phyloP scores from a whole-genome alignment of 2,329 filamentous ascomycete genomes.

The Elsinoe arachidis region DNA sequence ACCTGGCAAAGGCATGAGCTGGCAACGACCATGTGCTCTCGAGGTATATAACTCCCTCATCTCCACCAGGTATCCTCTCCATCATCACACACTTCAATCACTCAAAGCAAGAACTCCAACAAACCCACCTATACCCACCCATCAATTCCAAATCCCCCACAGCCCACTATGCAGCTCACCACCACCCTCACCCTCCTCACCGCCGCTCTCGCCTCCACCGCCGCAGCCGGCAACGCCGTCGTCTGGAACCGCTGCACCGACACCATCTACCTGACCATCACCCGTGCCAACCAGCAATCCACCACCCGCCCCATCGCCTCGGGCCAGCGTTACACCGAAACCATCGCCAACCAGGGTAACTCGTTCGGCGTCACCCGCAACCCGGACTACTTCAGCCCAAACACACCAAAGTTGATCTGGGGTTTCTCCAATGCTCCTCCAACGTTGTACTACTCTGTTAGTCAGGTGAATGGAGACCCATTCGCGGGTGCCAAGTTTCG shows the following conservation, averaged over 20 bases:
- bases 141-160: background rate
- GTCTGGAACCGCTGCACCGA: slow-evolving; percentile 24
- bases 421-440: slow-evolving; percentile 19
- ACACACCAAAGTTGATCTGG: slow-evolving; percentile 22
- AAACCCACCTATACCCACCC: background rate
- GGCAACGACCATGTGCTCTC: no score
- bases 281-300: slow-evolving; percentile 18
- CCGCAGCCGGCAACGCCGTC: slow-evolving; percentile 15
- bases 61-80: slow-evolving; percentile 2
- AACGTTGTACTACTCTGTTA: slow-evolving; percentile 24
- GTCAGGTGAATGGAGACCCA: slow-evolving; percentile 22
- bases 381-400: slow-evolving; percentile 20
- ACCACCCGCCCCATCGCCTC: slow-evolving; percentile 17
- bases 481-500: slow-evolving; percentile 20
- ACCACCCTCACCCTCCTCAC: slow-evolving; percentile 15
- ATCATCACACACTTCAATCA: slow-evolving; percentile 10
- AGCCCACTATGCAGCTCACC: slow-evolving; percentile 20
- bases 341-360: slow-evolving; percentile 24
- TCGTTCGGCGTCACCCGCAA: slow-evolving; percentile 23
- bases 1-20: background rate
- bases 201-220: slow-evolving; percentile 15
- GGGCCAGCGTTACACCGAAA: slow-evolving; percentile 18
- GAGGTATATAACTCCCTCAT: slow-evolving; percentile 1
- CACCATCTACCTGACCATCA: slow-evolving; percentile 23
- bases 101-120: background rate